Evolutionary conservation across 2,329 filamentous ascomycete species (phyloP), one percentile per base, ranked within the genome.

Genomic region (Hymenoscyphus occultus): DNA sequence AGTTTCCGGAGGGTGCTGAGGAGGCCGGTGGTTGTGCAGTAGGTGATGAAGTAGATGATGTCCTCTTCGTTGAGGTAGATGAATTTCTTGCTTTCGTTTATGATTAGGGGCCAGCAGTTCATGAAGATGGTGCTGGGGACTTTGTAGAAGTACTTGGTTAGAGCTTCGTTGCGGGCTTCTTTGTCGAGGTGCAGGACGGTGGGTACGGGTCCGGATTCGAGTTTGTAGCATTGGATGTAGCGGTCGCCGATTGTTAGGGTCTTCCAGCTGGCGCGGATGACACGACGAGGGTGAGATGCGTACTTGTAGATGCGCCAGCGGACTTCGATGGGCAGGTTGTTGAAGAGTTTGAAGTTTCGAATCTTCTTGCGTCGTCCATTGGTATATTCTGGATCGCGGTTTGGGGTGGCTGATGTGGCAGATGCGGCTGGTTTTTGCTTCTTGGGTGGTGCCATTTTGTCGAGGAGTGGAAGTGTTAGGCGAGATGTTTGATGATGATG

Each of bases 151-250:
- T 45, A 59, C 22, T 32, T 28, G 22, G 40, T 51, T 31, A 65
- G 40, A 14, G 62, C 70, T 61, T 68, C 58, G 3, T 39, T 31
- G 5, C 65, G 42, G 16, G 65, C 54, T 22, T 66, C 65, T 5
- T 35, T 56, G 48, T 59, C 61, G 39, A 64, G 54, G n/a, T 48
- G 54, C 12, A 66, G 60, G 40, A 62, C 56, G 1, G 28, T 48
- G 5, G 67, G 68, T 19, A 69, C 64, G 3, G 61, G 45, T 5
- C 68, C 68, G 56, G 62, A 59, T 12, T 56, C 28, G 9, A 70
- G 60, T n/a, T 22, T 56, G 39, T 67, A 67, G 45, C 61, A 39
- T 14, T 22, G 5, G 13, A 45, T 28, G 22, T 48, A 51, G 1
- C 31, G 6, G 45, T 39, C 22, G 9, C 16, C 14, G 7, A 39